A percentile compares a stretch with the other conserved stretches of the same genome.
These are phyloP conservation scores for Trichosporon sp. DNA, from an alignment of 1,284 basidiomycete genomes.

Conservation along the genomic window DNA sequence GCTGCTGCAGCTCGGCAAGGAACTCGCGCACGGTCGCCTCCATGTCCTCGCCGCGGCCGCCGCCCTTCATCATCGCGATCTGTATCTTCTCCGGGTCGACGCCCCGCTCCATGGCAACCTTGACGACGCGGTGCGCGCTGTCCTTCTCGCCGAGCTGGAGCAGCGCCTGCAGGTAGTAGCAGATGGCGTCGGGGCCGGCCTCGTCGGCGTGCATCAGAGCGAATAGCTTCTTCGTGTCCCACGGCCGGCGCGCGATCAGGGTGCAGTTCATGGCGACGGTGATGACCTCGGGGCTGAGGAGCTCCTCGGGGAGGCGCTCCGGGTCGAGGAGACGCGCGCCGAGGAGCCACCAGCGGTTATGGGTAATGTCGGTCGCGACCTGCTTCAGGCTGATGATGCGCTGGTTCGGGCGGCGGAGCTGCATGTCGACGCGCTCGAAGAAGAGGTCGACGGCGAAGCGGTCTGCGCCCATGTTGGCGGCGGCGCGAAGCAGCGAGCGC, in stretches of 20 bases:
- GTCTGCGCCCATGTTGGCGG: conserved; percentile 98
- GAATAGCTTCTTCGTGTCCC: conserved; percentile 29
- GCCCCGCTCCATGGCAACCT: neutral
- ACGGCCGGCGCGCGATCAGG: conserved; percentile 24
- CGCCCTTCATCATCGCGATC: conserved; percentile 35
- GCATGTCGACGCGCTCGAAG: conserved; percentile 17
- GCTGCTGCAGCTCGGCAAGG: conserved; percentile 9
- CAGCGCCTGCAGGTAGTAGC: conserved; percentile 28
- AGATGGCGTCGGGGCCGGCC: neutral
- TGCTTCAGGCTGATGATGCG: conserved; percentile 16
- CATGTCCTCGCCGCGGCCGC: conserved; percentile 20
- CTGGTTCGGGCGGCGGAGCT: neutral
- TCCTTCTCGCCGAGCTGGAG: conserved; percentile 28
- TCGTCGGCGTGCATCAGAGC: neutral
- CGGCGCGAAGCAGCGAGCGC: conserved; percentile 65
- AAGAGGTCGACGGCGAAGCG: conserved; percentile 62
- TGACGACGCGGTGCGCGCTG: conserved; percentile 6
- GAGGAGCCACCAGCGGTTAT: neutral
- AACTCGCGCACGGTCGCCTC: conserved; percentile 31
- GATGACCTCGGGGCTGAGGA: conserved; percentile 22
- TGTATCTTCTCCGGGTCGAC: conserved; percentile 17
- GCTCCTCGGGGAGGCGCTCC: conserved; percentile 11
- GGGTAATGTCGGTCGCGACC: conserved; percentile 21
- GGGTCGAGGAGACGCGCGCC: conserved; percentile 1
- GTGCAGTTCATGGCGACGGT: conserved; percentile 28